Evolutionary conservation across 1,139 yeast species (phyloP).

Genomic region (Nakaseomyces uthaithaninus): DNA sequence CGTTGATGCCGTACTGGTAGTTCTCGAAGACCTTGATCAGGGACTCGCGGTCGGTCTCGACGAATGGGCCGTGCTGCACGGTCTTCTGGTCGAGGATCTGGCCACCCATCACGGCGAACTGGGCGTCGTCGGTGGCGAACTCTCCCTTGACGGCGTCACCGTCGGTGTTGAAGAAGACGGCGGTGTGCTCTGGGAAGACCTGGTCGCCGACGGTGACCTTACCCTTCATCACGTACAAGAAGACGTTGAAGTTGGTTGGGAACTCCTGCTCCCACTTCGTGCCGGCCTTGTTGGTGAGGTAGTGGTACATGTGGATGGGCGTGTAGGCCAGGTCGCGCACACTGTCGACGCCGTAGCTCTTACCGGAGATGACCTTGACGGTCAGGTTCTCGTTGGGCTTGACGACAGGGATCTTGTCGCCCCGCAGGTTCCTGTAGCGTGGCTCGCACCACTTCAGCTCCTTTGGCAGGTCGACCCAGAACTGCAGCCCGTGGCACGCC

Average conservation of each 20-base stretch:
- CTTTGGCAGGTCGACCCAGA: slow-evolving; percentile 87
- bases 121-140: slow-evolving; percentile 34
- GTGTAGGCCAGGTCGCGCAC: slow-evolving; percentile 74
- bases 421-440: slow-evolving; percentile 69
- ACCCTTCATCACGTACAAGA: slow-evolving; percentile 65
- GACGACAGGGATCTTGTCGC: slow-evolving; percentile 61
- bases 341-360: slow-evolving; percentile 66
- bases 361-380: slow-evolving; percentile 69
- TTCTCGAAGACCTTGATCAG: slow-evolving; percentile 63
- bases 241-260: slow-evolving; percentile 59
- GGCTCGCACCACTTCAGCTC: slow-evolving; percentile 63
- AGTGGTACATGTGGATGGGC: slow-evolving; percentile 72
- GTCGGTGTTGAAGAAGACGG: slow-evolving; percentile 58
- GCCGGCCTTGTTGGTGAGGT: slow-evolving; percentile 52
- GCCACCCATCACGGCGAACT: slow-evolving; percentile 70
- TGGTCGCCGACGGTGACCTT: slow-evolving; percentile 43
- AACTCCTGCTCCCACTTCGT: slow-evolving; percentile 57
- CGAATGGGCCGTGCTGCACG: slow-evolving; percentile 74
- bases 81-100: slow-evolving; percentile 65
- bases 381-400: slow-evolving; percentile 64
- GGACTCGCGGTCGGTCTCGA: slow-evolving; percentile 51
- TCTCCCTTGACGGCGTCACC: slow-evolving; percentile 51
- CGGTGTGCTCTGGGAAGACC: slow-evolving; percentile 41
- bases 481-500: slow-evolving; percentile 64
- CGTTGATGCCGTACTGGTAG: slow-evolving; percentile 59